Percentiles rank a stretch among this genome's conserved stretches.
phyloP scores from a whole-genome alignment of 2,329 filamentous ascomycete genomes.

The Tolypocladium nubicola region DNA sequence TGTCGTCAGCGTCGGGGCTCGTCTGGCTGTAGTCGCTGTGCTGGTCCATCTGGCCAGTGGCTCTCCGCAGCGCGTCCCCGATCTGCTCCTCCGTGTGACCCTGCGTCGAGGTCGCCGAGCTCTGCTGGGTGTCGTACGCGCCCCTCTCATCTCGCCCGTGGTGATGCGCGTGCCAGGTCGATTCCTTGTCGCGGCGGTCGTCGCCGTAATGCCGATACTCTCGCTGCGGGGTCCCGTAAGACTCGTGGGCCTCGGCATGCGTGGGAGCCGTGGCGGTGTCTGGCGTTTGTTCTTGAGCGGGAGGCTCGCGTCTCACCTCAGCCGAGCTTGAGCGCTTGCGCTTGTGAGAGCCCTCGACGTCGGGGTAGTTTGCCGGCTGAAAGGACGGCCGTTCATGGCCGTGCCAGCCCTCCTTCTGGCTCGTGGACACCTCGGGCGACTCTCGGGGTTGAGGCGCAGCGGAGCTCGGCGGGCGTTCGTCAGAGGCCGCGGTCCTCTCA shows the following conservation, averaged over 20 bases:
- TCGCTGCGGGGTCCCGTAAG: constrained; percentile 30
- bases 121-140: constrained; percentile 34
- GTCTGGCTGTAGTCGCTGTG: constrained; percentile 39
- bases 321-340: constrained; percentile 60
- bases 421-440: constrained; percentile 12
- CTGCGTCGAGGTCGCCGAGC: constrained; percentile 32
- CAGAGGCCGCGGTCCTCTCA: constrained; percentile 18
- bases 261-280: constrained; percentile 18
- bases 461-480: constrained; percentile 18
- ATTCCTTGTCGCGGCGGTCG: constrained; percentile 35
- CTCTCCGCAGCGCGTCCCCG: constrained; percentile 32
- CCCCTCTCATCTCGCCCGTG: constrained; percentile 36
- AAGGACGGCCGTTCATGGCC: constrained; percentile 31
- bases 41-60: constrained; percentile 33
- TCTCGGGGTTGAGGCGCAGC: constrained; percentile 12
- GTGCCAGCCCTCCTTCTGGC: constrained; percentile 31
- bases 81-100: constrained; percentile 40
- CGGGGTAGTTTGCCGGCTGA: constrained; percentile 27
- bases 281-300: constrained; percentile 21
- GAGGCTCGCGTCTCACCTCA: constrained; percentile 32
- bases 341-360: constrained; percentile 44
- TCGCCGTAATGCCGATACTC: constrained; percentile 35
- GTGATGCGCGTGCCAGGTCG: constrained; percentile 35
- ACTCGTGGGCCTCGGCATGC: constrained; percentile 28
- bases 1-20: constrained; percentile 45